These are phyloP conservation scores for Ogataea neopini DNA, from an alignment of 805 yeast species.

Conservation along the genomic window DNA sequence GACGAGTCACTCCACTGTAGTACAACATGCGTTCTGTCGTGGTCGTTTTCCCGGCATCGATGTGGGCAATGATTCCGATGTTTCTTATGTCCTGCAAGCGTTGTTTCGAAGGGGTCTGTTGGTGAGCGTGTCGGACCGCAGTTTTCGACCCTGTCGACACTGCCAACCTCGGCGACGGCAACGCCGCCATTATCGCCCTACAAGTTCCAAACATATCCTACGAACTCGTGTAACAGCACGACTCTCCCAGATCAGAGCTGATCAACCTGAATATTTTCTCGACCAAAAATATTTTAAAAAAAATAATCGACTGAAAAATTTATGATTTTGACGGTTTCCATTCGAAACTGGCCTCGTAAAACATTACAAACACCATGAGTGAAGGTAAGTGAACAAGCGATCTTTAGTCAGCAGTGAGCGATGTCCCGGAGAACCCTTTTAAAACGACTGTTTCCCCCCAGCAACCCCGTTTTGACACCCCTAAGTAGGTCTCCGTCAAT, in stretches of 20 bases:
- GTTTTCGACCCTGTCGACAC: too few relatives aligned
- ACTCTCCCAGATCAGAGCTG: too few relatives aligned
- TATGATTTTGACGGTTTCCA: too few relatives aligned
- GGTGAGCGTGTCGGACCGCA: too few relatives aligned
- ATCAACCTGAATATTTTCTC: too few relatives aligned
- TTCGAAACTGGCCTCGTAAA: neutral
- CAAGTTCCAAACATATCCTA: neutral
- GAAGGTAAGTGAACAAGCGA: neutral
- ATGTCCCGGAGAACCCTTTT: too few relatives aligned
- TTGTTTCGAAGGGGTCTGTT: neutral
- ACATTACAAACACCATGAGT: neutral
- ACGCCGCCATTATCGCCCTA: neutral
- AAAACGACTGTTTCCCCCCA: too few relatives aligned
- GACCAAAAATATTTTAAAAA: neutral
- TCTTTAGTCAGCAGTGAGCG: too few relatives aligned
- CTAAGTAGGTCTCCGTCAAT: too few relatives aligned
- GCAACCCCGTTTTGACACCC: too few relatives aligned
- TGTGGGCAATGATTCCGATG: conserved; percentile 97
- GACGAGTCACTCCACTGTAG: conserved; percentile 74
- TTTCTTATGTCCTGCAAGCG: conserved; percentile 57
- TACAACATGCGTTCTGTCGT: conserved; percentile 96
- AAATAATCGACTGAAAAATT: neutral
- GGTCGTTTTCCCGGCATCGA: conserved; percentile 98
- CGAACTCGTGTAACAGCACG: too few relatives aligned
- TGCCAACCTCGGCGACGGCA: neutral